Evolutionary conservation across 441 rosid genomes (phyloP), one percentile per base, ranked within the genome.

Genomic region (Eugenia klotzschiana): DNA sequence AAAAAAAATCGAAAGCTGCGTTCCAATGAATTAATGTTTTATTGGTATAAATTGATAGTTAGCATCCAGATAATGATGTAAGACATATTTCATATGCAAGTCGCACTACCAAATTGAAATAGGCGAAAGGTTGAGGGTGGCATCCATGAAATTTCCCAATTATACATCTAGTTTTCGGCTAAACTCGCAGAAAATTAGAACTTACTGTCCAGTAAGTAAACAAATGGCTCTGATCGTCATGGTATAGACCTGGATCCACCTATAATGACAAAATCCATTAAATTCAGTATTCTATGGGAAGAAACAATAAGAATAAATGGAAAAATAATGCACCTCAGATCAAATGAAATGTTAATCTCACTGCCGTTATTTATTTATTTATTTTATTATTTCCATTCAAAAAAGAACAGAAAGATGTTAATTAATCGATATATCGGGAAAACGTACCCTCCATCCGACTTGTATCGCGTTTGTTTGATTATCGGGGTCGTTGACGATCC

Each of bases 391-490:
- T 40, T 40, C 41, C 41, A 40, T 40, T 40, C 41, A 40, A 40
- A 27, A 60, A 16, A 23, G 41, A 60, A 0, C 29, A 60, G 41
- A 60, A 60, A 60, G 41, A 58, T 60, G 6, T 2, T 29, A 18
- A 29, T 29, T 15, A 60, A 16, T 16, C 16, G 20, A 16, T 60
- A 16, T 60, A 60, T 29, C 2, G n/a, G 23, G 73, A 16, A 60
- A 29, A 29, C 73, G 3, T 60, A 60, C 73, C 73, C 13, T 29
- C 41, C 73, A 60, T 16, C 73, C 73, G 8, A 3, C 1, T 60
- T 60, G 41, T 8, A 60, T 6, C 0, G 1, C 0, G 6, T 2
- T 16, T 7, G 23, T 0, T 8, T 4, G 10, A 20, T 2, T 3
- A 16, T 27, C 0, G 33, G 2, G 2, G 3, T 18, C 4, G 43